phyloP scores from a whole-genome alignment of 2,329 filamentous ascomycete species.

The Fusarium marasasianum region DNA sequence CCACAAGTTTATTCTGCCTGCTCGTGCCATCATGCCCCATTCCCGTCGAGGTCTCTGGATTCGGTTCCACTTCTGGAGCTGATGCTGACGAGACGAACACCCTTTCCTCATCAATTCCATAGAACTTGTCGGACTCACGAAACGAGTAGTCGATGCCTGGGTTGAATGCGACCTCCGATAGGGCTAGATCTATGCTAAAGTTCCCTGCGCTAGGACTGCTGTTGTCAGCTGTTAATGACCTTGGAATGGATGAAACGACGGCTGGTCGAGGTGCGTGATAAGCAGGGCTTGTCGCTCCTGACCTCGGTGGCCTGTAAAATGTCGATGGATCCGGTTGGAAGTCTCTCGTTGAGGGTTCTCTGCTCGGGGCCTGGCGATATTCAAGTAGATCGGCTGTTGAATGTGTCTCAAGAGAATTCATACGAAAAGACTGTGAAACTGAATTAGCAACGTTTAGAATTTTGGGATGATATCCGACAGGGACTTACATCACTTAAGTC shows the following conservation, averaged over 20 bases:
- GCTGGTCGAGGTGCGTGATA: neutral
- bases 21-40: rapidly evolving
- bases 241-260: rapidly evolving
- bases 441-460: neutral
- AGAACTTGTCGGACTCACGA: neutral
- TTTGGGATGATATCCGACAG: neutral
- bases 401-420: neutral
- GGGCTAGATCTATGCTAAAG: neutral
- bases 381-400: neutral
- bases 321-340: neutral
- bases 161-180: neutral
- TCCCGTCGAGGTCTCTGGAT: too few relatives aligned
- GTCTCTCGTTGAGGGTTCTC: neutral
- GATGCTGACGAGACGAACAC: neutral
- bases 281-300: neutral
- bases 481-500: neutral
- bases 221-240: rapidly evolving
- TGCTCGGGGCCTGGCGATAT: neutral
- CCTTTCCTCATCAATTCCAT: neutral
- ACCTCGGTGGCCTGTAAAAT: neutral
- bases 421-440: neutral
- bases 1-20: neutral
- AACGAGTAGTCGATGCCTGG: neutral
- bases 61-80: rapidly evolving
- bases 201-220: neutral